These are phyloP conservation scores for Penicillium sclerotiorum DNA, from an alignment of 2,329 filamentous ascomycete species.

Conservation along the genomic window DNA sequence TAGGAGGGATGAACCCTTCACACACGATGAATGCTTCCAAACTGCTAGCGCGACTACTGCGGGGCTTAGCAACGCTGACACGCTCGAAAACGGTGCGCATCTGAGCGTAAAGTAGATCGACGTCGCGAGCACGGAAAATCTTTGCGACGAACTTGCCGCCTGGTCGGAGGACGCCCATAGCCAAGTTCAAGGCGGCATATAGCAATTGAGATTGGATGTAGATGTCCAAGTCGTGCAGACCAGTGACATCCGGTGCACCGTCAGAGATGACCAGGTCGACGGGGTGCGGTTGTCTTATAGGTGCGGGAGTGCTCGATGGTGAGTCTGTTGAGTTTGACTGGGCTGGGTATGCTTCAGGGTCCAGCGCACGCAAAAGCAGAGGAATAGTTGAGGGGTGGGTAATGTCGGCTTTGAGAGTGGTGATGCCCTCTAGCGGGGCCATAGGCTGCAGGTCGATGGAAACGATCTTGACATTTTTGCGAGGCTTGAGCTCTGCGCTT, in stretches of 20 bases:
- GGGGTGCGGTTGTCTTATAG: conserved; percentile 66
- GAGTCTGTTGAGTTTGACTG: conserved; percentile 24
- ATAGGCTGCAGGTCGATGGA: conserved; percentile 96
- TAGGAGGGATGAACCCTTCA: conserved; percentile 78
- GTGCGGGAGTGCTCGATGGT: conserved; percentile 22
- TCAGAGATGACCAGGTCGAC: conserved; percentile 95
- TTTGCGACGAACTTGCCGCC: conserved; percentile 98
- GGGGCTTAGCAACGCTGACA: conserved; percentile 89
- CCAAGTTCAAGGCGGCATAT: conserved; percentile 90
- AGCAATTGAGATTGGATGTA: conserved; percentile 96
- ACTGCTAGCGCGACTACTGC: conserved; percentile 92
- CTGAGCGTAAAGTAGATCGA: conserved; percentile 94
- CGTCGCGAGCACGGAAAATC: conserved; percentile 92
- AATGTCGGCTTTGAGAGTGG: conserved; percentile 90
- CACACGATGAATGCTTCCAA: conserved; percentile 97
- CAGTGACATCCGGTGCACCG: conserved; percentile 94
- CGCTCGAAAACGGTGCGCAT: conserved; percentile 86
- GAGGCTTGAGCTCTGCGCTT: conserved; percentile 48
- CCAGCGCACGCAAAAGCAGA: conserved; percentile 79
- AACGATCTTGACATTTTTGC: conserved; percentile 85
- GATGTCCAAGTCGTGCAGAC: conserved; percentile 94
- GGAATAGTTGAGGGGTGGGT: conserved; percentile 96
- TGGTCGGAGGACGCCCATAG: conserved; percentile 86
- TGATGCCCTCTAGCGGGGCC: conserved; percentile 88
- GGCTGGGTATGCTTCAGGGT: conserved; percentile 65